These are phyloP conservation scores for Phytophthora tubulina DNA, from an alignment of 352 stramenopile genomes.

Conservation along the genomic window DNA sequence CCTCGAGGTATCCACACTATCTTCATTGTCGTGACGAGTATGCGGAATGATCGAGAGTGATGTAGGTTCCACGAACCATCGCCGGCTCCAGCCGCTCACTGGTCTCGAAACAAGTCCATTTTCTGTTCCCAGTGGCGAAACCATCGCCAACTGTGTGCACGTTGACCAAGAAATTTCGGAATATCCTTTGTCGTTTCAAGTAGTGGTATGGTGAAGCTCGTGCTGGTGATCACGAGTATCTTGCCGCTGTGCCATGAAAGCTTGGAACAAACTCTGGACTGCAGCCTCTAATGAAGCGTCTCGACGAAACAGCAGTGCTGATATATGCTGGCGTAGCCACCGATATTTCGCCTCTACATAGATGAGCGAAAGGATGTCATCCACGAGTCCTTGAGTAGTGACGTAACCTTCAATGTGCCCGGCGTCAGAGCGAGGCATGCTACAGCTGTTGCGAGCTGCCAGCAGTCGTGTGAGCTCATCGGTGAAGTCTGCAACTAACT, in stretches of 20 bases:
- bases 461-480: slow-evolving; percentile 9
- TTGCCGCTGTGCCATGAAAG: background rate
- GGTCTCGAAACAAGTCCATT: background rate
- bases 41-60: background rate
- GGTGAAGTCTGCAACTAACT: background rate
- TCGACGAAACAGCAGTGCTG: background rate
- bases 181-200: too few relatives aligned
- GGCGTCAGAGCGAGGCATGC: too few relatives aligned
- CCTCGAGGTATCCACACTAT: background rate
- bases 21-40: background rate
- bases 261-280: background rate
- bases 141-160: background rate
- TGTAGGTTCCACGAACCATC: slow-evolving; percentile 6
- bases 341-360: slow-evolving; percentile 1
- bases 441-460: background rate
- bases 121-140: background rate
- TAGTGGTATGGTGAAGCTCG: too few relatives aligned
- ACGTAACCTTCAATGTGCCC: background rate
- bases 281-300: background rate
- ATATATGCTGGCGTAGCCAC: background rate
- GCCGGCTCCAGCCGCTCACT: background rate
- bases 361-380: slow-evolving; percentile 14
- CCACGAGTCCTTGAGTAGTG: slow-evolving; percentile 1
- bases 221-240: background rate
- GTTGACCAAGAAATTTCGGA: too few relatives aligned